A percentile compares a stretch with the other conserved stretches of the same genome.
Evolutionary conservation across 257 asterid species (phyloP).

Genomic region (Ehretia macrophylla): DNA sequence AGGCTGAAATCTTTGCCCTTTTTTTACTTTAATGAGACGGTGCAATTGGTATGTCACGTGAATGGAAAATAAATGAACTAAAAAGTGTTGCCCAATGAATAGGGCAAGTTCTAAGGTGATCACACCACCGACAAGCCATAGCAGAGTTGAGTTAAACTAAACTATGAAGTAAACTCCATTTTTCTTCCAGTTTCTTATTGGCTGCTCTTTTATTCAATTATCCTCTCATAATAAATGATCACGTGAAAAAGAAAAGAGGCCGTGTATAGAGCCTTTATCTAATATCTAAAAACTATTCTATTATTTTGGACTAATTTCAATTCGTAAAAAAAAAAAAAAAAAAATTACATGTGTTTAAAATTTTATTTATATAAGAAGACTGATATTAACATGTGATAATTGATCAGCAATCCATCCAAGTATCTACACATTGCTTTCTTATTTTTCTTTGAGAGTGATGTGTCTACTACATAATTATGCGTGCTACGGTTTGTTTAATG

Average conservation of each 20-base stretch:
- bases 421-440: no score
- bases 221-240: background rate
- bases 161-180: background rate
- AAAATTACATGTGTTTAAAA: no score
- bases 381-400: no score
- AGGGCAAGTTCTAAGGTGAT: background rate
- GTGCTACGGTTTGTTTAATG: no score
- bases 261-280: background rate
- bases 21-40: background rate
- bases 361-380: no score
- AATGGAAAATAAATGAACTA: background rate
- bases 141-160: background rate
- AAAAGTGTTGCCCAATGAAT: background rate
- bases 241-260: background rate
- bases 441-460: no score
- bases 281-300: no score
- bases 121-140: background rate
- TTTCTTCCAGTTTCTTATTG: background rate
- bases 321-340: no score
- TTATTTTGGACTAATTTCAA: background rate
- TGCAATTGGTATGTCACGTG: background rate
- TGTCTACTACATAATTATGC: no score
- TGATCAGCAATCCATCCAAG: no score
- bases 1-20: no score
- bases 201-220: background rate